Base-by-base conservation (phyloP, 345 rosid species). In the Linum trigynum region DNA sequence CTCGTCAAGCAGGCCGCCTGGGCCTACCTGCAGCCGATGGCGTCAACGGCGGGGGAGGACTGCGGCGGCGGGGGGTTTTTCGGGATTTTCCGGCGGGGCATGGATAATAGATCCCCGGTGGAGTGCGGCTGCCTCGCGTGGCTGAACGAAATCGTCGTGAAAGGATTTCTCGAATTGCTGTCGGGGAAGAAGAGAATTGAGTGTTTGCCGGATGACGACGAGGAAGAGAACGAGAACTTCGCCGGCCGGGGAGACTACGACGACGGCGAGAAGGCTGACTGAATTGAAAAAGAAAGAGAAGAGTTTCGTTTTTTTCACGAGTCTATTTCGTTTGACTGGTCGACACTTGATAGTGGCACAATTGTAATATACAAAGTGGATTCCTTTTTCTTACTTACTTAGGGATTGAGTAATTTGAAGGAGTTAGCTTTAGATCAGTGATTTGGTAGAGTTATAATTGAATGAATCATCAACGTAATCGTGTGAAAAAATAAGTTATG, bases 21-120 rank as follows among this genome's bases (percentile, higher is more conserved):
- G 77, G 83, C 91, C 43, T 83, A 86, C 70, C 71, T 86, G 67
- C 88, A 79, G 79, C 88, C 91, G 53, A 79, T 78, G 85, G 71
- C 63, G 38, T 74, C 82, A 0, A 74, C 78, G 16, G 82, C 65
- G 59, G 64, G 60, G 6, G 79, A 72, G 6, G 75, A 68, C 5
- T 9, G 14, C 53, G 53, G 3, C 14, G 15, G 53, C 53, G 53
- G 53, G 14, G 53, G 53, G 14, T 9, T 48, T 3, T 68, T 56
- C 59, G 82, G 79, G n/a, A 7, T 77, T 38, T 70, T 78, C 2
- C 73, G 72, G 55, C 70, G 59, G 55, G 6, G 79, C 15, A 68
- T 11, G 58, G 81, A 75, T 2, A 43, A 23, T 23, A 23, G 32
- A 23, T 23, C 32, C 32, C 32, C 32, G 32, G 32, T 4, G 12